These are phyloP conservation scores for Adansonia grandidieri DNA, from an alignment of 441 rosid species.

Conservation along the genomic window DNA sequence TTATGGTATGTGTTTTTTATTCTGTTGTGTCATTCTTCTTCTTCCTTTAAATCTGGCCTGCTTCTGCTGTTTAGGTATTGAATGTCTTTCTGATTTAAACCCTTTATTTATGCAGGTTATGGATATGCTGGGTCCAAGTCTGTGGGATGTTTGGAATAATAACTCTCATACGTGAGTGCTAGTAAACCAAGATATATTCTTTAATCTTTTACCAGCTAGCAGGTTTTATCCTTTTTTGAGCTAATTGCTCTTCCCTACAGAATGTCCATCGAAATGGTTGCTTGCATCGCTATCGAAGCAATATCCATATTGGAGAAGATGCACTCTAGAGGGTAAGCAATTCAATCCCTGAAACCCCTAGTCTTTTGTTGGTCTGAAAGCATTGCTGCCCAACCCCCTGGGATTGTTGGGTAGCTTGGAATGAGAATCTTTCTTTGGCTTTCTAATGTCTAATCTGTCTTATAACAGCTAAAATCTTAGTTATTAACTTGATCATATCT, in stretches of 20 bases:
- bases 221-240: background rate
- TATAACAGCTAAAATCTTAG: background rate
- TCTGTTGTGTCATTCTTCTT: background rate
- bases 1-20: slow-evolving; percentile 54
- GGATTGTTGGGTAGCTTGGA: slow-evolving; percentile 7
- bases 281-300: slow-evolving; percentile 80
- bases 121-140: slow-evolving; percentile 81
- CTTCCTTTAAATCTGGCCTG: background rate
- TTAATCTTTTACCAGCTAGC: background rate
- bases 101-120: slow-evolving; percentile 52
- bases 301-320: slow-evolving; percentile 73
- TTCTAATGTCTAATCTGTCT: background rate
- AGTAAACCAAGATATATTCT: slow-evolving; percentile 12
- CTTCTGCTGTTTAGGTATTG: slow-evolving; percentile 9
- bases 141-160: slow-evolving; percentile 83
- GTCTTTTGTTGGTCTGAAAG: background rate
- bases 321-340: slow-evolving; percentile 67
- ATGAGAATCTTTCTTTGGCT: background rate
- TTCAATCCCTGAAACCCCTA: background rate
- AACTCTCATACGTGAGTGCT: slow-evolving; percentile 57
- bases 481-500: slow-evolving; percentile 1
- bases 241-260: slow-evolving; percentile 37
- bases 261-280: slow-evolving; percentile 77
- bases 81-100: slow-evolving; percentile 15
- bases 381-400: background rate